Evolutionary conservation across 116 monocot species (phyloP).

Genomic region (Papilionanthe hybrid): DNA sequence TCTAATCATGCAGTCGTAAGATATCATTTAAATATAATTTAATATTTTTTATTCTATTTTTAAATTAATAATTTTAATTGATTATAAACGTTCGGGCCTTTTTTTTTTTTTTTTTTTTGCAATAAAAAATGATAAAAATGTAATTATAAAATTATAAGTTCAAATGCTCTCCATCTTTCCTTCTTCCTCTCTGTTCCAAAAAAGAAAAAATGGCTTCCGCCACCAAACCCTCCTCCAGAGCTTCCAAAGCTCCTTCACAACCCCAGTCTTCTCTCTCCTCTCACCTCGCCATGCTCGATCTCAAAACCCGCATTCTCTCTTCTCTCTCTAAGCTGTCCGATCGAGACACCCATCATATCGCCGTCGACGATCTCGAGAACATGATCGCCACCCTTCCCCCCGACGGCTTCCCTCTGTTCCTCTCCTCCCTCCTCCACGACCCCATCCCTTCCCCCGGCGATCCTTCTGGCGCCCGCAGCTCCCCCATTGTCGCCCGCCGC

Average conservation of each 20-base stretch:
- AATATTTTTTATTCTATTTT: too few relatives aligned
- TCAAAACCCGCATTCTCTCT: slow-evolving; percentile 62
- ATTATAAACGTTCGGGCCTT: too few relatives aligned
- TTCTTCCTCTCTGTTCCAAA: neutral
- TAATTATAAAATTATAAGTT: too few relatives aligned
- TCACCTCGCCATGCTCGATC: slow-evolving; percentile 78
- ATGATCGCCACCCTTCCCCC: slow-evolving; percentile 50
- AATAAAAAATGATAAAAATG: too few relatives aligned
- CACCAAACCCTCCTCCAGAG: neutral
- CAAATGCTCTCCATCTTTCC: neutral
- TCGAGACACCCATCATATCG: slow-evolving; percentile 91
- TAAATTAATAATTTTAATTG: too few relatives aligned
- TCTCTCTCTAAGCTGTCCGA: slow-evolving; percentile 82
- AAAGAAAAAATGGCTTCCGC: neutral
- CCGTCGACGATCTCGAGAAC: slow-evolving; percentile 70
- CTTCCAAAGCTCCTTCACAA: slow-evolving; percentile 11
- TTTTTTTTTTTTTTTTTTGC: too few relatives aligned
- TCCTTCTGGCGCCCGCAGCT: slow-evolving; percentile 11
- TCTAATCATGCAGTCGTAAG: too few relatives aligned
- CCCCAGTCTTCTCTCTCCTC: slow-evolving; percentile 32
- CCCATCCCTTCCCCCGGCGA: slow-evolving; percentile 27
- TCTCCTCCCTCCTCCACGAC: slow-evolving; percentile 58
- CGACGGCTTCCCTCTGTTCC: slow-evolving; percentile 53
- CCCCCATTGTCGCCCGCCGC: slow-evolving; percentile 41
- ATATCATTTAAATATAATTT: too few relatives aligned